Base-by-base conservation (phyloP, 2,329 filamentous ascomycete genomes). In the Dothideomycetes sp. region DNA sequence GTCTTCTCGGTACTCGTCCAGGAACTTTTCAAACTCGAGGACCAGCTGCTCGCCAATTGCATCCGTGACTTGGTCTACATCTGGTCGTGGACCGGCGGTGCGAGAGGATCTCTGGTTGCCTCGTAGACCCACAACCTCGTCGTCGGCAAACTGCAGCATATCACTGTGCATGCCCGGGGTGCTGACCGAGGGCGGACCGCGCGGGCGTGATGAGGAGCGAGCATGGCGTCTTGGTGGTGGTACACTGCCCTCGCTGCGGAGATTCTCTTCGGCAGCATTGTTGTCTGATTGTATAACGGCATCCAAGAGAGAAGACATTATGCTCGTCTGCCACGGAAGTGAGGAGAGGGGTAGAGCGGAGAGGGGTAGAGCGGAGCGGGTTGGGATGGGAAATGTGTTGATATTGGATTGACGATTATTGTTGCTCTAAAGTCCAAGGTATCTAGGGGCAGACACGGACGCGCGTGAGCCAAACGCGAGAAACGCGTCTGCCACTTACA, bases 11-110 rank as follows among this genome's bases (percentile, higher is more conserved):
- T 33, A 87, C 81, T 72, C 75, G 55, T 91, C 82, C 18, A 93
- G 74, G 55, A 91, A 93, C 48, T 73, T 72, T 60, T 88, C 80
- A 55, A 93, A 91, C 42, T 81, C 76, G 41, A 80, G 70, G 55
- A 85, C 81, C 18, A 89, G 74, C 39, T 80, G 75, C 47, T 84
- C 70, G 45, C 82, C 84, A 36, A 85, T 81, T 43, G 73, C 73
- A 60, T 93, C 85, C 47, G 86, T 79, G 5, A 89, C 83, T 42
- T 75, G 73, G 4, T 82, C 77, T 22, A 91, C 73, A 32, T 75
- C 74, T 38, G 66, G 59, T 8, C 72, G 68, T 41, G 70, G 67
- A 1, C 57, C 60, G 43, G 67, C 58, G 31, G 58, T 48, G 17
- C 52, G 48, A 2, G 39, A 34, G 16, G 34, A 33, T 42, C 61